Base-by-base conservation (phyloP, 371 early-diverging fungal genomes). In the Dinochytrium kinnereticum region DNA sequence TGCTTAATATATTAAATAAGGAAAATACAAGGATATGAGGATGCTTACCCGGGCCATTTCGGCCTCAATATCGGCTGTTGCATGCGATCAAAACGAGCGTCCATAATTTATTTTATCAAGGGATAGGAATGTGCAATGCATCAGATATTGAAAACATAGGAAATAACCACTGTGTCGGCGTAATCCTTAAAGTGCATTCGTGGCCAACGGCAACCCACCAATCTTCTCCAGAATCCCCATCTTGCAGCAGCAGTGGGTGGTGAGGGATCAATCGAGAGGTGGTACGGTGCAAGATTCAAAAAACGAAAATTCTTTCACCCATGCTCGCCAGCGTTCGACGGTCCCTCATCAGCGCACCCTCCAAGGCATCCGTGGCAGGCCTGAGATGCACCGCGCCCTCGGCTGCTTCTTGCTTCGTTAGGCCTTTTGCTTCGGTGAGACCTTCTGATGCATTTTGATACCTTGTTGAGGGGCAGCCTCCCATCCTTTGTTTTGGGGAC, bases 201-300 rank as follows among this genome's bases (percentile, higher is more conserved):
- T 44, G 44, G 7, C 44, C 44, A 13, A 7, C 44, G 19, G 7
- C 44, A 7, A 44, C 94, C 1, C 72, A 72, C 90, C 88, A 77
- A 97, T 97, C 86, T 95, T 96, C 81, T 97, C 98, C 38, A 94
- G 80, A 78, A 96, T 95, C 69, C 96, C 96, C 98, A 95, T 95
- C 44, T 68, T 72, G 57, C n/a, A 49, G 2, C 10, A 19, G 37
- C 34, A 31, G 65, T 53, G 19, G 44, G 19, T 44, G 44, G 13
- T 19, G 44, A 44, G 44, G 44, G 7, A 44, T 44, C 13, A 44
- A 44, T 44, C 44, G 19, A 44, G 44, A 44, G 44, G 44, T 44
- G 44, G 44, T 44, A 44, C 44, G 44, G 19, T 19, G 44, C 7
- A 44, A 44, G 19, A 44, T 44, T 44, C 13, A 44, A 44, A 44